Base-by-base conservation (phyloP, 1,284 basidiomycete genomes). In the Sanghuangporus baumii region DNA sequence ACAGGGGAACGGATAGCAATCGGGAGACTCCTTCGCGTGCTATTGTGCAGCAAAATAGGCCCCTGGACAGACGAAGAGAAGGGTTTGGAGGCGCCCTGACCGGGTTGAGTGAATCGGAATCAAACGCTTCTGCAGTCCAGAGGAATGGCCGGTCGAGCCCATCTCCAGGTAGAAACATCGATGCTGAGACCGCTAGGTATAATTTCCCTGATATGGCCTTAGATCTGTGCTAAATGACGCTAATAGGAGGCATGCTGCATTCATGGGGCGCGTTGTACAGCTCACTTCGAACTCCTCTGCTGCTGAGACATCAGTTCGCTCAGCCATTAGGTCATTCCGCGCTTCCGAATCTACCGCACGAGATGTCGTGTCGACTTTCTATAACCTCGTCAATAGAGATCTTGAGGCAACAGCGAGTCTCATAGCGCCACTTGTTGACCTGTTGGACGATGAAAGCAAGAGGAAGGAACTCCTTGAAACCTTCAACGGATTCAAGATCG, bases 381-480 rank as follows among this genome's bases (percentile, higher is more conserved):
- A 88, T 84, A 91, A 87, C 68, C 82, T 98, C 18, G 78, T 97
- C 14, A 92, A 96, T 67, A 78, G 83, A 43, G 84, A 92, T 67
- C 72, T 89, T 31, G 93, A 96, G 60, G 79, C 86, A 20, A 91
- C 92, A 0, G 86, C 86, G 0, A 86, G 87, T 60, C 81, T 97
- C 41, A 79, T 96, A 50, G 90, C 89, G 63, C 81, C 86, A 6
- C 79, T 96, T 18, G 87, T 94, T 7, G 91, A 93, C 66, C 74
- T 93, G 8, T 74, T 96, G n/a, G 89, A 91, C 2, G 91, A 93
- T 55, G 86, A 87, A 57, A 94, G 96, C 20, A 96, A 97, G 82
- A 88, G 88, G 65, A 78, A 79, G 26, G 88, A 87, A 51, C 71
- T 98, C 0, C 74, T 94, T 41, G 71, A 79, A 1, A 88, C 91